These are phyloP conservation scores for Penicillium cinerascens DNA, from an alignment of 495 filamentous ascomycete species.

Conservation along the genomic window DNA sequence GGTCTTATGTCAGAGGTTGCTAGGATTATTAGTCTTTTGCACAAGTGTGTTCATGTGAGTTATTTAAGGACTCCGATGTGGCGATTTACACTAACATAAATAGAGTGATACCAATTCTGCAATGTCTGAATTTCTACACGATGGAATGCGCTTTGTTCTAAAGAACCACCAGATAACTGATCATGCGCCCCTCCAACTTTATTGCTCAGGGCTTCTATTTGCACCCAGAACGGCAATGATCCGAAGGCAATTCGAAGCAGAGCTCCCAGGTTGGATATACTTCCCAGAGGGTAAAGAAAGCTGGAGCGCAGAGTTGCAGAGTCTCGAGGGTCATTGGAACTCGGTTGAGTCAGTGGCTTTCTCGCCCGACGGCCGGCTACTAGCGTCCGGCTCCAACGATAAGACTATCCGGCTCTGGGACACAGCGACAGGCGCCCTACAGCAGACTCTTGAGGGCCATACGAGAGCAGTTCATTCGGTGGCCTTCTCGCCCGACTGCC, in stretches of 20 bases:
- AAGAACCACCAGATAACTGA: slow-evolving; percentile 25
- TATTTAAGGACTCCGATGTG: neutral
- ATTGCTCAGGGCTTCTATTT: slow-evolving; percentile 30
- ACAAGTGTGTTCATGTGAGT: no score
- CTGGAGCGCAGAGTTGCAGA: slow-evolving; percentile 16
- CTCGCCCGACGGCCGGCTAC: no score
- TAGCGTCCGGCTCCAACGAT: no score
- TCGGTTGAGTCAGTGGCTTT: no score
- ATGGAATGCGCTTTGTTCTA: slow-evolving; percentile 34
- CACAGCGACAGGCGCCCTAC: neutral
- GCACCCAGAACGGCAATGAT: slow-evolving; percentile 28
- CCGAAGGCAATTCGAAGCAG: slow-evolving; percentile 4
- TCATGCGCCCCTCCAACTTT: slow-evolving; percentile 14
- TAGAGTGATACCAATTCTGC: neutral
- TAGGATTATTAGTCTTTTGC: slow-evolving; percentile 5
- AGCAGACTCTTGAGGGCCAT: neutral
- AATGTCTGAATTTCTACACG: slow-evolving; percentile 21
- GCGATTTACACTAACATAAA: neutral
- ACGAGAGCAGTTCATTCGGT: no score
- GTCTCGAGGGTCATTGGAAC: slow-evolving; percentile 26
- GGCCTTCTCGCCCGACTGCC: no score
- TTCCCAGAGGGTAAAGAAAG: slow-evolving; percentile 10
- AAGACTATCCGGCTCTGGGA: slow-evolving; percentile 42
- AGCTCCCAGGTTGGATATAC: slow-evolving; percentile 4
- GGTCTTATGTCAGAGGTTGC: slow-evolving; percentile 23